Evolutionary conservation across 352 stramenopile genomes (phyloP), one percentile per base, ranked within the genome.

Genomic region (Paralagenidium karlingii): DNA sequence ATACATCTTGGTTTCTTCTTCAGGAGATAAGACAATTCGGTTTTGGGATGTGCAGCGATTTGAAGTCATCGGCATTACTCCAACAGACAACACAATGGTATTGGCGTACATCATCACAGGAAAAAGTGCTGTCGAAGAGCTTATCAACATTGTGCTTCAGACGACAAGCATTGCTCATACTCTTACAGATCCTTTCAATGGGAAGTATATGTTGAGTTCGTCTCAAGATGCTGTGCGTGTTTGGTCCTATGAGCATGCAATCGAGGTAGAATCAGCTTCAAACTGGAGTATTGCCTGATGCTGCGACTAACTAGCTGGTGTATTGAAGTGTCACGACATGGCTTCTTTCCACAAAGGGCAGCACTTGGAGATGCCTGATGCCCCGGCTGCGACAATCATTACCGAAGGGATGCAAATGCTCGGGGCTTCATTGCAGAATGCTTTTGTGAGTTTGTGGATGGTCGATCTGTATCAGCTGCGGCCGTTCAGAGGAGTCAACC

Each of bases 21-120:
- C 73, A 15, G 53, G 63, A 10, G 78, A 91, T 40, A 75, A 70
- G 46, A 89, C 73, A 5, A 47, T 89, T 27, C 63, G 75, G n/a
- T 84, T 89, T 41, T 91, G 75, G 75, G 75, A 91, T 27, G 65
- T 91, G n/a, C 73, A 91, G 44, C 63, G 82, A 22, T 86, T 91
- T 42, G 58, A 68, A 21, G 55, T 87, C 12, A 83, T 89, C 19
- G 75, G 75, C 8, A 63, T 86, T 34, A 89, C 78, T 2, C 73
- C 78, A 10, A 81, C 73, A 1, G 75, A 91, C 38, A 89, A 74
- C 12, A 53, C 75, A 2, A 67, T 56, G 41, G 74, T 87, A 63
- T 19, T 63, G n/a, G n/a, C n/a, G n/a, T n/a, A n/a, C n/a, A 60
- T 41, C 11, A 24, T 12, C 3, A 10, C 22, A 8, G 19, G 28